These are phyloP conservation scores for Phialophora chinensis DNA, from an alignment of 2,329 filamentous ascomycete genomes.

Conservation along the genomic window DNA sequence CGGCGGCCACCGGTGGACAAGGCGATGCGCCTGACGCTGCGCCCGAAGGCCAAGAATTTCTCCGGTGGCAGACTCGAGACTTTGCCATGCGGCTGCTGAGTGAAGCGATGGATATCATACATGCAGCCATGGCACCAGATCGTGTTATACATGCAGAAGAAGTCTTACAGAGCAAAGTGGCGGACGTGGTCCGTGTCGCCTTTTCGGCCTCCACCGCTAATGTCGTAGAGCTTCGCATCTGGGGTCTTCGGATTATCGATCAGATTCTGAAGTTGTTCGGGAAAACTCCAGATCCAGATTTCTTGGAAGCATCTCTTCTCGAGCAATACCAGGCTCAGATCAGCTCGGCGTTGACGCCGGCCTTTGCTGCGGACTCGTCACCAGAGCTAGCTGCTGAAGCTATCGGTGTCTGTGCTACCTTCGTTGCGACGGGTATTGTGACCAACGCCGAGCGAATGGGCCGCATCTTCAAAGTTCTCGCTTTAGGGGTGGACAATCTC, in stretches of 20 bases:
- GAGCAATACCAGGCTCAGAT: slow-evolving; percentile 99
- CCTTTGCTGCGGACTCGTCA: slow-evolving; percentile 93
- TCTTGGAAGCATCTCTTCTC: slow-evolving; percentile 92
- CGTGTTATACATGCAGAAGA: slow-evolving; percentile 78
- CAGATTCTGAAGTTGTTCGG: slow-evolving; percentile 92
- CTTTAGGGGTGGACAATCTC: slow-evolving; percentile 90
- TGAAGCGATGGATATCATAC: slow-evolving; percentile 79
- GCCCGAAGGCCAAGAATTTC: slow-evolving; percentile 76
- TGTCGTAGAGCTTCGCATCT: slow-evolving; percentile 85
- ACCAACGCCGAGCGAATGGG: slow-evolving; percentile 99
- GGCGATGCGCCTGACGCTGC: slow-evolving; percentile 58
- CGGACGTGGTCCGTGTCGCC: slow-evolving; percentile 93
- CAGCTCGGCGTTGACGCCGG: slow-evolving; percentile 91
- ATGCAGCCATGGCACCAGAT: slow-evolving; percentile 77
- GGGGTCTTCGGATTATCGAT: slow-evolving; percentile 91
- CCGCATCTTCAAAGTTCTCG: slow-evolving; percentile 90
- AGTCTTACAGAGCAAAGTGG: slow-evolving; percentile 80
- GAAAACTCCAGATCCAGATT: slow-evolving; percentile 92
- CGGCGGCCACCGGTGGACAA: slow-evolving; percentile 69
- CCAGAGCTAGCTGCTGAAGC: slow-evolving; percentile 95
- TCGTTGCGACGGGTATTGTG: slow-evolving; percentile 95
- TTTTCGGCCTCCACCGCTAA: slow-evolving; percentile 96
- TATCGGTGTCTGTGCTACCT: slow-evolving; percentile 96
- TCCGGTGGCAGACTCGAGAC: slow-evolving; percentile 93
- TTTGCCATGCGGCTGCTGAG: slow-evolving; percentile 90